Conservation (phyloP, 139 green algal genomes). For the Bryopsis sp. region DNA sequence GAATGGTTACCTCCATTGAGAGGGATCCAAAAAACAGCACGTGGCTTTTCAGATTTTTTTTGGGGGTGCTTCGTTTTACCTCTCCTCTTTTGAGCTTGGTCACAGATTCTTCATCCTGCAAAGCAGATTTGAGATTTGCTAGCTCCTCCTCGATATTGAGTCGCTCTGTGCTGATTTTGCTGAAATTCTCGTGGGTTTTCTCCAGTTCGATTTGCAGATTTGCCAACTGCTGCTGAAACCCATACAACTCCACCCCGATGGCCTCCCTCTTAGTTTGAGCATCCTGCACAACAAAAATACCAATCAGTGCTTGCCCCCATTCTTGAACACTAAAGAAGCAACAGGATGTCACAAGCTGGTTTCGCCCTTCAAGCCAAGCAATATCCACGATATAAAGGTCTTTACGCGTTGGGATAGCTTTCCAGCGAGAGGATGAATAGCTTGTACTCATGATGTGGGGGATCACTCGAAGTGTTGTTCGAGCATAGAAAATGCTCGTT, state of each 20-base stretch:
- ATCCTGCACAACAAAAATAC: no score
- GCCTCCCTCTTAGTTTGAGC: constrained; percentile 55
- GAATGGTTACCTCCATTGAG: background rate
- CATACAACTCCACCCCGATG: constrained; percentile 84
- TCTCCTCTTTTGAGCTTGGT: background rate
- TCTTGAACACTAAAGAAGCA: background rate
- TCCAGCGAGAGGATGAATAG: background rate
- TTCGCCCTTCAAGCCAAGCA: no score
- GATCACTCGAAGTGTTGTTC: background rate
- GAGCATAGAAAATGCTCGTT: no score
- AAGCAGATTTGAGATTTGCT: background rate
- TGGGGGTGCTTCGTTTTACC: background rate
- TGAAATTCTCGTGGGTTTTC: constrained; percentile 52
- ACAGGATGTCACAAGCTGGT: background rate
- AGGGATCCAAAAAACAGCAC: background rate
- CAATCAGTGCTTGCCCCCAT: background rate
- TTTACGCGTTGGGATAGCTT: no score
- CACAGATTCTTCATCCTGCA: background rate
- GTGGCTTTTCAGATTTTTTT: background rate
- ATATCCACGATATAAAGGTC: background rate
- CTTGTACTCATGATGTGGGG: background rate
- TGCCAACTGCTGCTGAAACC: constrained; percentile 81
- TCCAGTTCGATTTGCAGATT: constrained; percentile 74
- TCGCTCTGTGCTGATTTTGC: constrained; percentile 32
- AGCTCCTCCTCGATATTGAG: constrained; percentile 1